phyloP scores from a whole-genome alignment of 192 early-diverging fungal genomes.

The Pilaira anomala region DNA sequence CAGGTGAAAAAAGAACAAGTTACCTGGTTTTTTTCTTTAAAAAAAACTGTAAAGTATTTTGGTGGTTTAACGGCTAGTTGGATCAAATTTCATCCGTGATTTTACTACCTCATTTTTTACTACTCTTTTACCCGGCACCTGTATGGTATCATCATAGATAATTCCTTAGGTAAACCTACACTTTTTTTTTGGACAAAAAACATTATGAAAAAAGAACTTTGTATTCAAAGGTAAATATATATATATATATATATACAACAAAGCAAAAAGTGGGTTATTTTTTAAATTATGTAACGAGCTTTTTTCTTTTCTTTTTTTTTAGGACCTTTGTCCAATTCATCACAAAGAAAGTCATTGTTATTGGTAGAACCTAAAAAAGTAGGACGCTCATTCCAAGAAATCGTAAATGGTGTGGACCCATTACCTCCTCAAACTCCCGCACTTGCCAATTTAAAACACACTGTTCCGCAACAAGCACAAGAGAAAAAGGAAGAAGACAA shows the following conservation, averaged over 20 bases:
- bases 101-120: too few relatives aligned
- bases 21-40: too few relatives aligned
- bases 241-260: background rate
- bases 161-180: conserved; percentile 8
- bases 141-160: conserved; percentile 33
- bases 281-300: background rate
- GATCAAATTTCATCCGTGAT: too few relatives aligned
- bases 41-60: too few relatives aligned
- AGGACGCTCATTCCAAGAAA: background rate
- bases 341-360: background rate
- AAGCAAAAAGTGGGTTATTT: too few relatives aligned
- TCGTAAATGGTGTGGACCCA: conserved; percentile 14
- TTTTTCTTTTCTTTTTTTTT: background rate
- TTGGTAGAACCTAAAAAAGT: conserved; percentile 30
- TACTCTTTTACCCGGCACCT: too few relatives aligned
- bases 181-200: conserved; percentile 33
- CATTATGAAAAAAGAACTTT: conserved; percentile 5
- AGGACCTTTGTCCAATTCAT: conserved; percentile 31
- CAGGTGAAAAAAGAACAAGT: too few relatives aligned
- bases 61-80: too few relatives aligned
- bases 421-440: background rate
- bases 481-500: conserved; percentile 6
- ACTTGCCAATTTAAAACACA: background rate
- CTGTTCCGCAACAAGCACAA: background rate
- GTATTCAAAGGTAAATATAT: conserved; percentile 18